Conservation (phyloP, 116 monocot species). For the Dioscorea cayenensis region DNA sequence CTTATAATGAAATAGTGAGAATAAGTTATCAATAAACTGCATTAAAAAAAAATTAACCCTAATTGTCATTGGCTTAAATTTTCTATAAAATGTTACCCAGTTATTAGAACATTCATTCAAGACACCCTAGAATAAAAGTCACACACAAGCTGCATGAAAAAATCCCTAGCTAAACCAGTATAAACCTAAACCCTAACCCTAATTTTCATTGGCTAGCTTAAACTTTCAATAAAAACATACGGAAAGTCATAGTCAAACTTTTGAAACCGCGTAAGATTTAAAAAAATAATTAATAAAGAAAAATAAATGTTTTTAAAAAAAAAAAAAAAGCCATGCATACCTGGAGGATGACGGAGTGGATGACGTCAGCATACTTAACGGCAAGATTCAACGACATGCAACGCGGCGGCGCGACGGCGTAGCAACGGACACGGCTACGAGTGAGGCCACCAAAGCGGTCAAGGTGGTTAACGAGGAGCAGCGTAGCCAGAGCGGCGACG, state of each 20-base stretch:
- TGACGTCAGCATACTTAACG: slow-evolving; percentile 33
- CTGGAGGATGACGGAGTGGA: slow-evolving; percentile 37
- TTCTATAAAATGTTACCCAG: background rate
- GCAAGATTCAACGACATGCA: slow-evolving; percentile 38
- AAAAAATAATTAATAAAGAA: too few species aligned
- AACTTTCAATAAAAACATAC: too few species aligned
- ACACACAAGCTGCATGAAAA: too few species aligned
- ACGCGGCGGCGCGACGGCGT: slow-evolving; percentile 31
- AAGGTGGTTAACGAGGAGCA: slow-evolving; percentile 21
- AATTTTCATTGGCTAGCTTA: too few species aligned
- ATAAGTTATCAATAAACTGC: too few species aligned
- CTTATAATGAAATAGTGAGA: too few species aligned
- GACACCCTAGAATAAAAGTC: too few species aligned
- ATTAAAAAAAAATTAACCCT: background rate
- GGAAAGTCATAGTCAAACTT: too few species aligned
- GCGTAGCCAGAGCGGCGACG: slow-evolving; percentile 22
- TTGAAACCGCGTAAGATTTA: too few species aligned
- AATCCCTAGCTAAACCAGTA: too few species aligned
- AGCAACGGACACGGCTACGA: slow-evolving; percentile 27
- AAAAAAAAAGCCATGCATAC: background rate
- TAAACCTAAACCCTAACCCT: too few species aligned
- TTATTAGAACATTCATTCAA: background rate
- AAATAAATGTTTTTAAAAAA: too few species aligned
- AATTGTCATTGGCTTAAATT: background rate
- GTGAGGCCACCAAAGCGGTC: slow-evolving; percentile 17